A percentile compares a stretch with the other conserved stretches of the same genome.
phyloP scores from a whole-genome alignment of 495 filamentous ascomycete species.

The Cryomyces antarcticus region DNA sequence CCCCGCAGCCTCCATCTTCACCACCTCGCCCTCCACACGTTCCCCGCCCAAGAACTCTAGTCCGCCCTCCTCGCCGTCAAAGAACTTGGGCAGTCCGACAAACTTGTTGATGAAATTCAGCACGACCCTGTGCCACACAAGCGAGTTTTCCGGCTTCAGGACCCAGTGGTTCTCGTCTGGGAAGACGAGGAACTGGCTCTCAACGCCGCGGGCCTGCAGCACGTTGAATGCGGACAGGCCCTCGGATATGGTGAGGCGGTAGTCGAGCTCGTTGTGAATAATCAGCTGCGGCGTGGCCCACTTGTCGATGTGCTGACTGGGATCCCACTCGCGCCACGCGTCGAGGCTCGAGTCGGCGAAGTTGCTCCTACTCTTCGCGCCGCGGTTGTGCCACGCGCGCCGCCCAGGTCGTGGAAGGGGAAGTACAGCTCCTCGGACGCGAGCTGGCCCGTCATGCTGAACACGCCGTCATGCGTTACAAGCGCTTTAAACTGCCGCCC shows the following conservation, averaged over 20 bases:
- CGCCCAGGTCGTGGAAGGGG: slow-evolving; percentile 21
- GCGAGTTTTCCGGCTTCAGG: slow-evolving; percentile 70
- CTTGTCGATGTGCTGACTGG: slow-evolving; percentile 39
- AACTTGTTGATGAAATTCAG: slow-evolving; percentile 78
- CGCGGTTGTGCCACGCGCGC: slow-evolving; percentile 22
- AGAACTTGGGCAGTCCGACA: slow-evolving; percentile 28
- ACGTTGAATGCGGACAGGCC: slow-evolving; percentile 79
- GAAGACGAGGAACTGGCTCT: slow-evolving; percentile 61
- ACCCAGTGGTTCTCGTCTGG: slow-evolving; percentile 83
- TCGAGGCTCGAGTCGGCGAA: slow-evolving; percentile 12
- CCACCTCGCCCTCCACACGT: too few relatives aligned
- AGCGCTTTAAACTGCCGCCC: slow-evolving; percentile 33
- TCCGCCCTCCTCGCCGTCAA: neutral
- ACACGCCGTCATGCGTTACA: slow-evolving; percentile 47
- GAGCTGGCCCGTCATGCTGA: slow-evolving; percentile 29
- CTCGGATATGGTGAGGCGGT: slow-evolving; percentile 64
- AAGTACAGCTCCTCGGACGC: slow-evolving; percentile 29
- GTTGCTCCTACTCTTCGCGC: slow-evolving; percentile 7
- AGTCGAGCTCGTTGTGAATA: slow-evolving; percentile 85
- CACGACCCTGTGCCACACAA: slow-evolving; percentile 82
- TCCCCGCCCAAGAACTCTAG: too few relatives aligned
- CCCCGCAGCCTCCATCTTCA: too few relatives aligned
- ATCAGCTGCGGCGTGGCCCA: slow-evolving; percentile 80
- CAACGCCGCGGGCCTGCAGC: slow-evolving; percentile 50
- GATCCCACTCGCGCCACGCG: slow-evolving; percentile 69